Conservation (phyloP, 2,329 filamentous ascomycete genomes). For the Fusarium temperatum region DNA sequence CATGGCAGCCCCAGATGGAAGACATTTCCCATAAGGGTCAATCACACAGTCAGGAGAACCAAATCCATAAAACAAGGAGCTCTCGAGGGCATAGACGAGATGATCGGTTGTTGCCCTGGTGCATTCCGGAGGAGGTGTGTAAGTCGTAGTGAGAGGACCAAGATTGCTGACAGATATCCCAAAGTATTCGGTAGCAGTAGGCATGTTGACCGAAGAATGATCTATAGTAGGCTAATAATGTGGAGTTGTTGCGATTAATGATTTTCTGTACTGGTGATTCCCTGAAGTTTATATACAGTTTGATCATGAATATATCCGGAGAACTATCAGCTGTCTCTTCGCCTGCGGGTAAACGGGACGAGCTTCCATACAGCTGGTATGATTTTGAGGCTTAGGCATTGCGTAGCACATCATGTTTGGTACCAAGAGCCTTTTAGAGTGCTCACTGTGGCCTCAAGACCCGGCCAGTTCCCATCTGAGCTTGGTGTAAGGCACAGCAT, state of each 20-base stretch:
- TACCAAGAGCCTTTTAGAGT: background rate
- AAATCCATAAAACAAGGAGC: background rate
- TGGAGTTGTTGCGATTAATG: background rate
- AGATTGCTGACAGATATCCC: constrained; percentile 40
- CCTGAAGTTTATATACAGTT: background rate
- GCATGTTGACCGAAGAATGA: constrained; percentile 28
- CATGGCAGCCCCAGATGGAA: constrained; percentile 29
- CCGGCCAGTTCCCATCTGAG: background rate
- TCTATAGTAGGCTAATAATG: background rate
- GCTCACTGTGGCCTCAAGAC: background rate
- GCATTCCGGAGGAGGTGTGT: constrained; percentile 40
- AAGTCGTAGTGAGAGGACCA: constrained; percentile 45
- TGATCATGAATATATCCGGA: background rate
- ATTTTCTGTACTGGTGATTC: no score
- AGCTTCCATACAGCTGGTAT: background rate
- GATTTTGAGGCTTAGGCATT: background rate
- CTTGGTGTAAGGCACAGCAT: constrained; percentile 1
- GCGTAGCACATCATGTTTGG: background rate
- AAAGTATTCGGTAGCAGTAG: constrained; percentile 35
- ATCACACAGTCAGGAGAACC: constrained; percentile 13
- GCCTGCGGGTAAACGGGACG: background rate
- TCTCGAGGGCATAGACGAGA: background rate
- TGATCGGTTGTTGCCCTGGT: constrained; percentile 12
- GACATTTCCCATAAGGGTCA: constrained; percentile 23
- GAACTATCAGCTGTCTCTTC: background rate